Percentiles rank a stretch among this genome's conserved stretches.
Conservation (phyloP, 768 basidiomycete genomes). For the Atractiella rhizophila region DNA sequence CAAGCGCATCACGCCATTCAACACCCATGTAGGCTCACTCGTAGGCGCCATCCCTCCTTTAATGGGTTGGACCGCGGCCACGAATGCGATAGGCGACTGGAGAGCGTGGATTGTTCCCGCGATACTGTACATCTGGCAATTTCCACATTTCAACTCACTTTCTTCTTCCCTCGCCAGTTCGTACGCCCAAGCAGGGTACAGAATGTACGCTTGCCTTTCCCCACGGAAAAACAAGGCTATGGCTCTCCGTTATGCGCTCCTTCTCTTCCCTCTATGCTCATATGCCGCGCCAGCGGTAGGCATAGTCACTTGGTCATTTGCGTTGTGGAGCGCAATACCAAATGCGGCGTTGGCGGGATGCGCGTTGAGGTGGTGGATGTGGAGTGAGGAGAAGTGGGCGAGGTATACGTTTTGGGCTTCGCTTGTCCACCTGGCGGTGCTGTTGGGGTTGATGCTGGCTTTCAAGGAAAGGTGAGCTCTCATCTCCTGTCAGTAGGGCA, state of each 20-base stretch:
- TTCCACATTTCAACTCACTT: slow-evolving; percentile 91
- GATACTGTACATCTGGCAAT: slow-evolving; percentile 87
- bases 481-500: too few relatives aligned
- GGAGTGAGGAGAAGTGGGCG: too few relatives aligned
- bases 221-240: slow-evolving; percentile 63
- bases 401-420: too few relatives aligned
- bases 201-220: slow-evolving; percentile 62
- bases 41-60: slow-evolving; percentile 82
- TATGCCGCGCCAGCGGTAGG: slow-evolving; percentile 66
- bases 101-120: slow-evolving; percentile 48
- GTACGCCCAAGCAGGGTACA: slow-evolving; percentile 80
- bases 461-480: too few relatives aligned
- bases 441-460: too few relatives aligned
- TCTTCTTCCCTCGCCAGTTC: slow-evolving; percentile 60
- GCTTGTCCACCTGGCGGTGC: too few relatives aligned
- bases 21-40: slow-evolving; percentile 84
- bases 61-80: slow-evolving; percentile 96
- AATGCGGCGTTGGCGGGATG: slow-evolving; percentile 43
- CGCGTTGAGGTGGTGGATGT: slow-evolving; percentile 48
- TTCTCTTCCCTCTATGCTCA: slow-evolving; percentile 53
- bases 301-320: slow-evolving; percentile 74
- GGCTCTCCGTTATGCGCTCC: slow-evolving; percentile 50
- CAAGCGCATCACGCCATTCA: slow-evolving; percentile 54
- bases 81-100: slow-evolving; percentile 34
- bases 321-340: slow-evolving; percentile 45